These are phyloP conservation scores for Pseudogymnoascus sp. DNA, from an alignment of 2,329 filamentous ascomycete genomes.

Conservation along the genomic window DNA sequence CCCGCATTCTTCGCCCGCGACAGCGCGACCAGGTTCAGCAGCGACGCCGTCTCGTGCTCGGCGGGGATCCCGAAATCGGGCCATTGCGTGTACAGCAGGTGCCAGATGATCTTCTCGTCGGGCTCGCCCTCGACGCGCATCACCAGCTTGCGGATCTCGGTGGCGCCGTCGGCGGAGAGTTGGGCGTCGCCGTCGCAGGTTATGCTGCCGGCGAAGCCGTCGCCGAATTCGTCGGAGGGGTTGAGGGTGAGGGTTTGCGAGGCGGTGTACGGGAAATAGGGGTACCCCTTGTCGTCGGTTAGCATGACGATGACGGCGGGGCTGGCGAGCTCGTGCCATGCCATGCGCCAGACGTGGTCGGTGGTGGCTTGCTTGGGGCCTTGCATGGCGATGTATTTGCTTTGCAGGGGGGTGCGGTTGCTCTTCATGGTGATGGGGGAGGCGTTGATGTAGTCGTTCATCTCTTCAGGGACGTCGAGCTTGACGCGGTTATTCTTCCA, in stretches of 20 bases:
- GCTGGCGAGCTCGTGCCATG: conserved; percentile 64
- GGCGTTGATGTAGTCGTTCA: conserved; percentile 75
- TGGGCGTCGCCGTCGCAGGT: conserved; percentile 55
- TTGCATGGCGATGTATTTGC: conserved; percentile 83
- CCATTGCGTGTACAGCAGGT: conserved; percentile 82
- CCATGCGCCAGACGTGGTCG: conserved; percentile 91
- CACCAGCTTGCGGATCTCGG: conserved; percentile 67
- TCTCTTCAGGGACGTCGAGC: conserved; percentile 65
- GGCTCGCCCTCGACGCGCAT: conserved; percentile 36
- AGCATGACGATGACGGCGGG: conserved; percentile 88
- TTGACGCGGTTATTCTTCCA: conserved; percentile 81
- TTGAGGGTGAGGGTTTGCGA: conserved; percentile 47
- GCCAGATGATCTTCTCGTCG: conserved; percentile 63
- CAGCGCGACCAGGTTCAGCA: conserved; percentile 61
- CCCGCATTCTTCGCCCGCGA: conserved; percentile 51
- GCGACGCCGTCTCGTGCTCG: conserved; percentile 55
- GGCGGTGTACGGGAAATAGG: conserved; percentile 69
- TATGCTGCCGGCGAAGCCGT: conserved; percentile 61
- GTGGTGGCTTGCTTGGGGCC: conserved; percentile 72
- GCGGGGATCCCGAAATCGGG: conserved; percentile 81
- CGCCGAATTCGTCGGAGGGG: conserved; percentile 54
- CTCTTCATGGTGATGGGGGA: conserved; percentile 54
- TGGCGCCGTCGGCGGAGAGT: conserved; percentile 48
- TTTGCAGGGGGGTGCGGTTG: conserved; percentile 22
- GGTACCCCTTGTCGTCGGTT: conserved; percentile 80